Evolutionary conservation across 345 rosid species (phyloP).

Genomic region (Boechera retrofracta): DNA sequence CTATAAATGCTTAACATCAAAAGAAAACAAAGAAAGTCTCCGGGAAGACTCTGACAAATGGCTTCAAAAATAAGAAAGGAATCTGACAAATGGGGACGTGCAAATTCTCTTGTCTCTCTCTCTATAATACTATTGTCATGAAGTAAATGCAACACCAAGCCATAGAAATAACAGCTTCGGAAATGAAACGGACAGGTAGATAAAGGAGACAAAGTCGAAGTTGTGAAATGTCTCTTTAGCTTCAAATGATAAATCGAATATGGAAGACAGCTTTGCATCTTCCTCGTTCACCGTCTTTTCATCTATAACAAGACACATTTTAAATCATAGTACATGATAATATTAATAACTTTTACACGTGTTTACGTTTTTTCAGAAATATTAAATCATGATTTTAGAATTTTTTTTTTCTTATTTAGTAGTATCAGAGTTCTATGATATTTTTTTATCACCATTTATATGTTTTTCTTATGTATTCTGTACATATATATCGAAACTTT

Average conservation of each 20-base stretch:
- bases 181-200: constrained; percentile 30
- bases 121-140: constrained; percentile 20
- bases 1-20: constrained; percentile 14
- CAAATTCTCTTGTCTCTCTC: constrained; percentile 32
- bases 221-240: constrained; percentile 38
- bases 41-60: constrained; percentile 19
- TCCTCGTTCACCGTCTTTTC: constrained; percentile 37
- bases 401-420: neutral
- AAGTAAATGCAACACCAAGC: constrained; percentile 28
- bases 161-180: neutral
- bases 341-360: constrained; percentile 14
- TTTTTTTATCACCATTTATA: neutral
- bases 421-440: neutral
- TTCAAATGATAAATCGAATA: constrained; percentile 30
- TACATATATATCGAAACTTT: too few species aligned
- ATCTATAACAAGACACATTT: constrained; percentile 37
- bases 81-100: constrained; percentile 34
- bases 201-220: constrained; percentile 36
- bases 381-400: neutral
- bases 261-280: constrained; percentile 36
- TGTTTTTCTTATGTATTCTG: neutral
- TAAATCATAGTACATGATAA: constrained; percentile 16
- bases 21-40: constrained; percentile 37
- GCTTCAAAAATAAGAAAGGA: constrained; percentile 1
- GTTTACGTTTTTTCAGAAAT: constrained; percentile 11